phyloP scores from a whole-genome alignment of 208 protist genomes.

The Plasmodiophora brassicae region DNA sequence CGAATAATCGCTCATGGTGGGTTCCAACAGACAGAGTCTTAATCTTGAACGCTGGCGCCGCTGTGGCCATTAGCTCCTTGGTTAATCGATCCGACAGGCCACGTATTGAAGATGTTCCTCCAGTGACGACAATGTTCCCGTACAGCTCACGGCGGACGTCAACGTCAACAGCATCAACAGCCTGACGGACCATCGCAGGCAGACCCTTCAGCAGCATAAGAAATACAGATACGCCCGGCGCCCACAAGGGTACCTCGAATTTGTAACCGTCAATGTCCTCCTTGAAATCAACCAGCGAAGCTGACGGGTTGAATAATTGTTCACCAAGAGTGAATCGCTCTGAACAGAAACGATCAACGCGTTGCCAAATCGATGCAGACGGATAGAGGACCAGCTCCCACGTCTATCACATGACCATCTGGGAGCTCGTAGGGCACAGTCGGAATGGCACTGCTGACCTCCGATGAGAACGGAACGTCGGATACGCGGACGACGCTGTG shows the following conservation, averaged over 20 bases:
- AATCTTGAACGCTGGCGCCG: background rate
- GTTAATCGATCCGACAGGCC: background rate
- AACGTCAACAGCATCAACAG: background rate
- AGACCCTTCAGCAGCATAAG: background rate
- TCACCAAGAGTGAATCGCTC: background rate
- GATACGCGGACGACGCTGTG: background rate
- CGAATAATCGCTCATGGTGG: background rate
- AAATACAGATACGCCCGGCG: background rate
- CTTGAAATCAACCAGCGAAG: background rate
- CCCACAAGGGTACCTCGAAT: background rate
- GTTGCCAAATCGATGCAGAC: background rate
- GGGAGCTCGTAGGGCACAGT: background rate
- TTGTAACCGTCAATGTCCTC: background rate
- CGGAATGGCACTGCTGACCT: background rate
- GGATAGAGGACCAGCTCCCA: background rate
- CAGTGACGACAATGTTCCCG: background rate
- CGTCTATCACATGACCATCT: background rate
- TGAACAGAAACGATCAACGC: background rate
- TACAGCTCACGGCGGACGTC: background rate
- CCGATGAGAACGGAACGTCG: background rate
- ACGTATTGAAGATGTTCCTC: background rate
- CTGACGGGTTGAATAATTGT: background rate
- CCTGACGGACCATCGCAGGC: background rate
- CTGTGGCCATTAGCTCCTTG: background rate
- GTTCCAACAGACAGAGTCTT: background rate